Evolutionary conservation across 768 basidiomycete species (phyloP).

Genomic region (Boletus pseudopeckii): DNA sequence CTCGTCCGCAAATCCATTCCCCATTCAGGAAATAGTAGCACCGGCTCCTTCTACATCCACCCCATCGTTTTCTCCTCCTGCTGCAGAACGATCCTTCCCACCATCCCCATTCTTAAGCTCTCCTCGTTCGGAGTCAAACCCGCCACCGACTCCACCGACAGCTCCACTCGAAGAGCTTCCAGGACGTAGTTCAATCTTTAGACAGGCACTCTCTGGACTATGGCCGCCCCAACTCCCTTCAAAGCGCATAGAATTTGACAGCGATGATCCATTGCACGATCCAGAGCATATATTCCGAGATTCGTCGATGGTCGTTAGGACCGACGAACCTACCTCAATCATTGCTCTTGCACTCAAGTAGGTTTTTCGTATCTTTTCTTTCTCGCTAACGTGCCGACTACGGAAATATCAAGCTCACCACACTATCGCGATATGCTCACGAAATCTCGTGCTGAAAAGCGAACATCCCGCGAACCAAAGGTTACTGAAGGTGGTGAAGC

Average conservation of each 20-base stretch:
- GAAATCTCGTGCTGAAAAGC: conserved; percentile 75
- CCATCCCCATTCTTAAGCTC: conserved; percentile 55
- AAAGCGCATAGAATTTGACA: conserved; percentile 55
- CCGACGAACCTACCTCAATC: conserved; percentile 97
- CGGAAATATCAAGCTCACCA: conserved; percentile 52
- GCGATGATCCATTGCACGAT: conserved; percentile 67
- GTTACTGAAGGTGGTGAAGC: conserved; percentile 69
- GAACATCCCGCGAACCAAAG: conserved; percentile 54
- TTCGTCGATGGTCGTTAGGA: conserved; percentile 90
- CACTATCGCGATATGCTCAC: conserved; percentile 78
- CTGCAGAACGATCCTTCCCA: conserved; percentile 35
- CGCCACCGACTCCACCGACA: conserved; percentile 44
- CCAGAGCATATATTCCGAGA: conserved; percentile 94
- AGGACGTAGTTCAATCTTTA: conserved; percentile 67
- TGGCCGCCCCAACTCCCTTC: conserved; percentile 63
- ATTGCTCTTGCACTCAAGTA: conserved; percentile 92
- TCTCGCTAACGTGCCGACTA: conserved; percentile 4
- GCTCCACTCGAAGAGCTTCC: conserved; percentile 52
- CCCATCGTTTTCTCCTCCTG: conserved; percentile 27
- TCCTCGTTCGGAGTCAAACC: conserved; percentile 32
- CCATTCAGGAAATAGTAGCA: conserved; percentile 31
- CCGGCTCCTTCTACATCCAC: conserved; percentile 17
- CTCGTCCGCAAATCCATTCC: neutral
- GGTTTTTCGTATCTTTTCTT: conserved; percentile 21
- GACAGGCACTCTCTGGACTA: conserved; percentile 58